These are phyloP conservation scores for Acanthamoeba sp. DNA, from an alignment of 208 protist genomes.

Conservation along the genomic window DNA sequence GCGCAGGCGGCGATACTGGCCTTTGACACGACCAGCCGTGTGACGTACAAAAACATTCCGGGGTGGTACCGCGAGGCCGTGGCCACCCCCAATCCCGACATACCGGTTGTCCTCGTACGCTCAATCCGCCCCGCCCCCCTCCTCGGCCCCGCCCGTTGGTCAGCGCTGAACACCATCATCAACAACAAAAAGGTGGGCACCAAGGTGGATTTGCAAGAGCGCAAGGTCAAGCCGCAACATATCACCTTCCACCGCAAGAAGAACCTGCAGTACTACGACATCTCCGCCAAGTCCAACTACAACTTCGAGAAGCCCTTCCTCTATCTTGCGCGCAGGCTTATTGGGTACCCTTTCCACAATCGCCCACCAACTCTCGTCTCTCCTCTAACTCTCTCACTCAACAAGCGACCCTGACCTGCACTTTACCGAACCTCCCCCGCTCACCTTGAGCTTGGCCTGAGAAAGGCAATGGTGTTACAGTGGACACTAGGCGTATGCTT, in stretches of 20 bases:
- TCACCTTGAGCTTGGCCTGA: too few species aligned
- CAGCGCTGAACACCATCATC: too few species aligned
- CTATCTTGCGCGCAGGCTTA: conserved; percentile 98
- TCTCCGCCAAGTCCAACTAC: conserved; percentile 99
- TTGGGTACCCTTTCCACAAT: conserved; percentile 84
- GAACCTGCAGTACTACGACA: conserved; percentile 99
- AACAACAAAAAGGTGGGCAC: too few species aligned
- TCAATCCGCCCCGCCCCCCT: too few species aligned
- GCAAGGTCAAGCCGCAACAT: conserved; percentile 99
- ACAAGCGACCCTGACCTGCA: too few species aligned
- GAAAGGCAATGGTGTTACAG: too few species aligned
- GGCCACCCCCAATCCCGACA: conserved; percentile 98
- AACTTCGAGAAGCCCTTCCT: conserved; percentile 99
- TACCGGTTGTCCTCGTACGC: conserved; percentile 98
- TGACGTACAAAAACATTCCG: conserved; percentile 99
- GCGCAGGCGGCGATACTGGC: conserved; percentile 99
- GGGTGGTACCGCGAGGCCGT: conserved; percentile 99
- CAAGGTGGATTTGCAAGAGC: conserved; percentile 99
- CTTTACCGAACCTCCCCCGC: too few species aligned
- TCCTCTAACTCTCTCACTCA: too few species aligned
- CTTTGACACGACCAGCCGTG: conserved; percentile 99
- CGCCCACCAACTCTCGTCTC: too few species aligned
- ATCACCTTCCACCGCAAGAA: conserved; percentile 99
- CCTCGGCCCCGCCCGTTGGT: too few species aligned
- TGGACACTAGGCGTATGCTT: too few species aligned